Evolutionary conservation across 306 rosid genomes (phyloP).

Genomic region (Ochetophila trinervis): DNA sequence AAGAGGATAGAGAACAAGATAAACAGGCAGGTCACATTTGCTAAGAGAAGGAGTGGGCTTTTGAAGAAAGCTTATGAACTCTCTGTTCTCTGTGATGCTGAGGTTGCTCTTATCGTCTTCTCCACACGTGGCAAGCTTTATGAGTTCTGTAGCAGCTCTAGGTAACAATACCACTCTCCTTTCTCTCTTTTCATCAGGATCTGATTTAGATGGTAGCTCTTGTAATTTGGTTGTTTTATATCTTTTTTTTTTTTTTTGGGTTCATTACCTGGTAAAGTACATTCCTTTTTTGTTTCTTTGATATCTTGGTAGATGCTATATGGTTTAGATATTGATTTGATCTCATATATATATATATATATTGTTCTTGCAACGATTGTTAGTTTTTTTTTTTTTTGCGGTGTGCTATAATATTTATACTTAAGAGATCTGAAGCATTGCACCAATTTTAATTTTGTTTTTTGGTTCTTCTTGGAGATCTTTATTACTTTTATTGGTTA

Average conservation of each 20-base stretch:
- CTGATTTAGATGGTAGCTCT: background rate
- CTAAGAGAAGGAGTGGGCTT: conserved; percentile 88
- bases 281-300: too few relatives aligned
- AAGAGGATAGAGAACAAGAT: conserved; percentile 97
- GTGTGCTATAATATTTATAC: too few relatives aligned
- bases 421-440: too few relatives aligned
- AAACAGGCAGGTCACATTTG: conserved; percentile 94
- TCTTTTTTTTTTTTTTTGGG: conserved; percentile 2
- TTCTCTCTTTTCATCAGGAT: background rate
- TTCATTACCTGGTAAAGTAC: too few relatives aligned
- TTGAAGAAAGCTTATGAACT: conserved; percentile 93
- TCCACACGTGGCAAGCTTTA: conserved; percentile 90
- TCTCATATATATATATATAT: too few relatives aligned
- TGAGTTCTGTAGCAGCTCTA: conserved; percentile 79
- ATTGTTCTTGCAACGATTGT: too few relatives aligned
- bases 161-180: conserved; percentile 36
- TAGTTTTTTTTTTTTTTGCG: too few relatives aligned
- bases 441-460: too few relatives aligned
- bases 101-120: conserved; percentile 90
- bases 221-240: background rate
- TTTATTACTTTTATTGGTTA: too few relatives aligned
- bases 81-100: conserved; percentile 88
- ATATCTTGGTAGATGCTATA: too few relatives aligned
- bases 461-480: too few relatives aligned
- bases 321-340: too few relatives aligned